A percentile compares a stretch with the other conserved stretches of the same genome.
phyloP scores from a whole-genome alignment of 371 early-diverging fungal genomes.

The Apophysomyces elegans region DNA sequence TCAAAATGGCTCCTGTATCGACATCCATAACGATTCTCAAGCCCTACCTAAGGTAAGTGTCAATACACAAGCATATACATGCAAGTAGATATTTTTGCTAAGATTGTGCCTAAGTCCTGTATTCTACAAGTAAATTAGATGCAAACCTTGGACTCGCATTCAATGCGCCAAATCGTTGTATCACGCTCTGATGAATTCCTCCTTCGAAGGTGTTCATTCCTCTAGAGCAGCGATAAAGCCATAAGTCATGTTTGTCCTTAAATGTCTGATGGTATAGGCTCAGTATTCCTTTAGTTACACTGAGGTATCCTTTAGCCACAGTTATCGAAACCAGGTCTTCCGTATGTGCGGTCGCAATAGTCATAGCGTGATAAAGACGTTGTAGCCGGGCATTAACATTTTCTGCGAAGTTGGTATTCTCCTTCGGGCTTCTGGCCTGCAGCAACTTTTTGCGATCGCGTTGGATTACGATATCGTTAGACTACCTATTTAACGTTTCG shows the following conservation, averaged over 20 bases:
- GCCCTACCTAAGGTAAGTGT: too few relatives aligned
- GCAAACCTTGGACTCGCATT: background rate
- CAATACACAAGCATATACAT: too few relatives aligned
- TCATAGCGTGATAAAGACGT: background rate
- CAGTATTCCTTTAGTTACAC: background rate
- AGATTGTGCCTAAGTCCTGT: too few relatives aligned
- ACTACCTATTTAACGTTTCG: background rate
- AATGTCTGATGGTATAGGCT: background rate
- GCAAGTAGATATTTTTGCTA: too few relatives aligned
- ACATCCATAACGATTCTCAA: too few relatives aligned
- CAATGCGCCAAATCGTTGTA: background rate
- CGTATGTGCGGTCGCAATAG: background rate
- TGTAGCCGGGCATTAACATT: background rate
- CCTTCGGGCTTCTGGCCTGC: background rate
- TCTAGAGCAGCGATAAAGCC: background rate
- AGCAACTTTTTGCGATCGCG: background rate
- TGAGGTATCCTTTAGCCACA: background rate
- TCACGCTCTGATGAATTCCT: background rate
- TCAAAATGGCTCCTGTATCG: too few relatives aligned
- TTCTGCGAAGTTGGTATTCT: background rate
- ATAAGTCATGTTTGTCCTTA: background rate
- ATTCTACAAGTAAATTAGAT: too few relatives aligned
- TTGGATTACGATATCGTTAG: background rate
- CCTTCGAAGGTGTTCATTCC: background rate
- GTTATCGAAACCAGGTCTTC: background rate